These are phyloP conservation scores for Rubia tinctorum DNA, from an alignment of 305 asterid species.

Conservation along the genomic window DNA sequence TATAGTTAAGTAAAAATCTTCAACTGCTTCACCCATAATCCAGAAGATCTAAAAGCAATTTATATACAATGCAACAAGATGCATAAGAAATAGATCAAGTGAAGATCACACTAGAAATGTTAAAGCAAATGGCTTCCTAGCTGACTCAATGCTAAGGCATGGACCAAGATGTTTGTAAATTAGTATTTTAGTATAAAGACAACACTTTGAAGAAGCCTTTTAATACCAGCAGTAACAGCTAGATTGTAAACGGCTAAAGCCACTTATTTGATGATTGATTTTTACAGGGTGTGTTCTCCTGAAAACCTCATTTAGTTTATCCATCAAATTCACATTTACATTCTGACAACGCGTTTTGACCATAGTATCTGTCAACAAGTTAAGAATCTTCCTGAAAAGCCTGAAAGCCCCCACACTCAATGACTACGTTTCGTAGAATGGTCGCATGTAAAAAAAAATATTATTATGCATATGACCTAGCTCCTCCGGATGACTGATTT, in stretches of 20 bases:
- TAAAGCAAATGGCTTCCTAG: not conserved
- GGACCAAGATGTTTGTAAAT: not conserved
- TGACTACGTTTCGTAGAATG: not conserved
- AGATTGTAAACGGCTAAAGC: not conserved
- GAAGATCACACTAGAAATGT: not conserved
- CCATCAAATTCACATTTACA: not conserved
- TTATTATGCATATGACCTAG: not conserved
- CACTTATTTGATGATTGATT: not conserved
- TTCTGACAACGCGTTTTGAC: not conserved
- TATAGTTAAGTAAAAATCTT: not conserved
- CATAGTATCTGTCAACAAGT: not conserved
- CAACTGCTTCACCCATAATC: not conserved
- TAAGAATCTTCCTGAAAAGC: not conserved
- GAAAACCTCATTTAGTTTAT: not conserved
- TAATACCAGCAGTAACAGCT: not conserved
- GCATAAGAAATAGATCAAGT: not conserved
- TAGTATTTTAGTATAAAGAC: not conserved
- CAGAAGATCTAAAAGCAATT: not conserved
- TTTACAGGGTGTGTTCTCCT: not conserved
- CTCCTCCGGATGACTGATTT: not conserved
- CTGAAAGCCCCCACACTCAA: not conserved
- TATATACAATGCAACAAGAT: not conserved
- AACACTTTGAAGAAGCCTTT: not conserved
- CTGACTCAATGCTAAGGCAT: not conserved
- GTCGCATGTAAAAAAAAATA: not conserved